A percentile compares a stretch with the other conserved stretches of the same genome.
phyloP scores from a whole-genome alignment of 2,329 filamentous ascomycete species.

The Onygenales sp. region DNA sequence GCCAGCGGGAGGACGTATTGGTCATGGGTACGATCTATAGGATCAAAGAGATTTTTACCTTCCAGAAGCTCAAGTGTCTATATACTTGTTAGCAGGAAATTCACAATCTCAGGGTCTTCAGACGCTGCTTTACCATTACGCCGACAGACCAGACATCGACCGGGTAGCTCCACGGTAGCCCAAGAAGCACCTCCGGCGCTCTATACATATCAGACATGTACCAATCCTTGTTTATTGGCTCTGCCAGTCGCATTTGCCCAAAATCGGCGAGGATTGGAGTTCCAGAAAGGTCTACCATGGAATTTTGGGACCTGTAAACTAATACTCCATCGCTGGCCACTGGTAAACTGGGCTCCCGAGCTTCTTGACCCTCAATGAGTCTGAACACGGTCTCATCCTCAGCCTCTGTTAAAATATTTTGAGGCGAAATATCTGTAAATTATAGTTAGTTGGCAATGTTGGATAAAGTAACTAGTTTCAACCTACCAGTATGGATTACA shows the following conservation, averaged over 20 bases:
- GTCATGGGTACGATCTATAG: constrained; percentile 14
- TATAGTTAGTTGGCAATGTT: background rate
- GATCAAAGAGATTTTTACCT: constrained; percentile 19
- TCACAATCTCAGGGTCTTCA: no score
- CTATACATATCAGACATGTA: constrained; percentile 19
- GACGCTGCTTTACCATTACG: constrained; percentile 14
- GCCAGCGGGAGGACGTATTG: constrained; percentile 20
- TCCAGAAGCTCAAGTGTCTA: constrained; percentile 21
- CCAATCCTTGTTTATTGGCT: constrained; percentile 9
- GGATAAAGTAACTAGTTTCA: background rate
- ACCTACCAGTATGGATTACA: constrained; percentile 15
- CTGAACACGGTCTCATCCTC: constrained; percentile 6
- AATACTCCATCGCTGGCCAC: background rate
- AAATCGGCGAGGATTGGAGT: constrained; percentile 17
- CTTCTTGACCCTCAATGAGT: constrained; percentile 9
- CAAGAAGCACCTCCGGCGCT: constrained; percentile 16
- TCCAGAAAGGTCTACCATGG: constrained; percentile 8
- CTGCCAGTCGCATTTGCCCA: constrained; percentile 11
- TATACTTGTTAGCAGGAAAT: background rate
- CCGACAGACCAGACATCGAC: constrained; percentile 20
- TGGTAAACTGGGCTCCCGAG: constrained; percentile 4
- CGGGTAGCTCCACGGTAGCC: constrained; percentile 14
- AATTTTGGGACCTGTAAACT: constrained; percentile 8
- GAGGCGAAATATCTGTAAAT: constrained; percentile 9
- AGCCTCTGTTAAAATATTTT: constrained; percentile 8